These are phyloP conservation scores for Linaria vulgaris DNA, from an alignment of 257 asterid genomes.

Conservation along the genomic window DNA sequence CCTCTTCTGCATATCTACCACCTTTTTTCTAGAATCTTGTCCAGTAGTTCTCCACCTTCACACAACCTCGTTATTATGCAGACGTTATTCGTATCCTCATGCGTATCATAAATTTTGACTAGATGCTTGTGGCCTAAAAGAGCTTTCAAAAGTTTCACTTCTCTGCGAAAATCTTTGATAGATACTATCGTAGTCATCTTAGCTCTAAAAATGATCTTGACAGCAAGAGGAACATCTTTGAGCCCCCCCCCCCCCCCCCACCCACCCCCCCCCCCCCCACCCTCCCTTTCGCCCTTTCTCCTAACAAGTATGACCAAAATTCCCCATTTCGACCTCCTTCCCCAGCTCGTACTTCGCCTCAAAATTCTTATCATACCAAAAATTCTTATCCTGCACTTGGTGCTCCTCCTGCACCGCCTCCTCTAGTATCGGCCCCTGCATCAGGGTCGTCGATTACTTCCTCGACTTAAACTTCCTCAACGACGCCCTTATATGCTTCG, in stretches of 20 bases:
- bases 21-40: constrained; percentile 63
- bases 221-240: not conserved
- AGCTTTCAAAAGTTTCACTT: constrained; percentile 59
- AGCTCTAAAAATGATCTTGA: not conserved
- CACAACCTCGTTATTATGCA: constrained; percentile 67
- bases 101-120: constrained; percentile 57
- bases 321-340: constrained; percentile 66
- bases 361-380: constrained; percentile 55
- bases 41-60: constrained; percentile 66
- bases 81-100: constrained; percentile 57
- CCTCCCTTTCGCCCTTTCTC: constrained; percentile 56
- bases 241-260: constrained; percentile 55
- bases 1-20: constrained; percentile 65
- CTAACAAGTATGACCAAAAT: constrained; percentile 65
- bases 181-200: constrained; percentile 68
- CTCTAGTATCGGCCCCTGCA: constrained; percentile 79
- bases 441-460: constrained; percentile 52
- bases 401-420: constrained; percentile 37
- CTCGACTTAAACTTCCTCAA: constrained; percentile 69
- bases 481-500: constrained; percentile 93
- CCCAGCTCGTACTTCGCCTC: constrained; percentile 57
- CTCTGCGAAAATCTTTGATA: constrained; percentile 60
- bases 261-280: constrained; percentile 63
- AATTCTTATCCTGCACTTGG: constrained; percentile 32
- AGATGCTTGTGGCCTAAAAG: constrained; percentile 55